A percentile compares a stretch with the other conserved stretches of the same genome.
These are phyloP conservation scores for Cercophora scortea DNA, from an alignment of 495 filamentous ascomycete genomes.

Conservation along the genomic window DNA sequence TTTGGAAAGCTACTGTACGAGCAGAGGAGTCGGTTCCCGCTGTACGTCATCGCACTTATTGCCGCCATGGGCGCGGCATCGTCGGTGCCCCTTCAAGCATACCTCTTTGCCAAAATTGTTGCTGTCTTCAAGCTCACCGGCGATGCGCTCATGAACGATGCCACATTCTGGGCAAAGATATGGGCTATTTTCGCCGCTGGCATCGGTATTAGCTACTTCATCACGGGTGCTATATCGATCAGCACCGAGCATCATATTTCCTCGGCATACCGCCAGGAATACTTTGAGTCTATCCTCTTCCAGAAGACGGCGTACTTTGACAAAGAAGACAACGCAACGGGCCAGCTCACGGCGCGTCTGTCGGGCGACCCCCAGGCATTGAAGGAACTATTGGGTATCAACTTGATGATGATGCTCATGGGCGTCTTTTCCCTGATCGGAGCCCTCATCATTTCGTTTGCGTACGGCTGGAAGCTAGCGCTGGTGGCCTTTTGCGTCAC, in stretches of 20 bases:
- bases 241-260: conserved; percentile 32
- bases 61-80: conserved; percentile 32
- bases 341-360: conserved; percentile 52
- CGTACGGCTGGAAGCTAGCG: conserved; percentile 52
- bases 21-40: conserved; percentile 28
- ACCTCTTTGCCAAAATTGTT: conserved; percentile 36
- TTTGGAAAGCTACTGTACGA: conserved; percentile 42
- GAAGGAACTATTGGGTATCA: conserved; percentile 53
- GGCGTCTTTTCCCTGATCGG: conserved; percentile 43
- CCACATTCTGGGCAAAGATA: conserved; percentile 42
- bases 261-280: conserved; percentile 49
- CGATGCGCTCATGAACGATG: conserved; percentile 17
- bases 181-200: conserved; percentile 36
- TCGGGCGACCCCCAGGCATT: conserved; percentile 52
- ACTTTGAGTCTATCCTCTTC: conserved; percentile 48
- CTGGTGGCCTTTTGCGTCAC: conserved; percentile 42
- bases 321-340: conserved; percentile 50
- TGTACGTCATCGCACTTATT: conserved; percentile 28
- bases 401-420: conserved; percentile 45
- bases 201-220: conserved; percentile 31
- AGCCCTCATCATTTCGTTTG: conserved; percentile 42
- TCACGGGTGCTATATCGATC: conserved; percentile 24
- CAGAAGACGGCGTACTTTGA: conserved; percentile 61
- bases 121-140: conserved; percentile 25
- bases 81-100: conserved; percentile 33